Percentiles rank a stretch among this genome's conserved stretches.
Evolutionary conservation across 176 grass and related monocot species (phyloP).

Genomic region (Oryza coarctata): DNA sequence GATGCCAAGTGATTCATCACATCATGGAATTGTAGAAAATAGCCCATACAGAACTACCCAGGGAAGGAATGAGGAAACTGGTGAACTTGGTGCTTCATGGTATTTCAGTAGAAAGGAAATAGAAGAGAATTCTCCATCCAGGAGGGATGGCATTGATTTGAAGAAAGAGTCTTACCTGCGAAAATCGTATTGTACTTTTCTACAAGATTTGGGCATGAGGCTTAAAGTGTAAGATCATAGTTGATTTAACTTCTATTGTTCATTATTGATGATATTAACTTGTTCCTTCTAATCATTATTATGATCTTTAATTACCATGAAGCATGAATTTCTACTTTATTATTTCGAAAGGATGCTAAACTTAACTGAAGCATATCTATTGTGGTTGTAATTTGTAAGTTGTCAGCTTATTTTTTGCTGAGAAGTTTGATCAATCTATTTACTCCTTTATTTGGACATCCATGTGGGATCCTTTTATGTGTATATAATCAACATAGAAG

Average conservation of each 20-base stretch:
- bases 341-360: neutral
- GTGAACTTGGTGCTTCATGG: constrained; percentile 70
- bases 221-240: constrained; percentile 96
- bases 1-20: constrained; percentile 46
- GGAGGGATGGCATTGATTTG: constrained; percentile 78
- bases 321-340: neutral
- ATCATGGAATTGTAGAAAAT: constrained; percentile 55
- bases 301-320: constrained; percentile 12
- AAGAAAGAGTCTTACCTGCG: constrained; percentile 80
- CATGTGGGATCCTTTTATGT: neutral
- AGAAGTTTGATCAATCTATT: constrained; percentile 9
- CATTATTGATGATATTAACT: neutral
- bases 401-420: constrained; percentile 8
- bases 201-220: constrained; percentile 91
- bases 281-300: neutral
- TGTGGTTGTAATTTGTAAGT: neutral
- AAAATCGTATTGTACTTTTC: constrained; percentile 82
- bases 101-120: constrained; percentile 90
- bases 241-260: constrained; percentile 12
- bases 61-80: constrained; percentile 40
- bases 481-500: neutral
- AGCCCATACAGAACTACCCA: constrained; percentile 39
- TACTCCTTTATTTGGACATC: neutral
- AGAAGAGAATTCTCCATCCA: constrained; percentile 92
- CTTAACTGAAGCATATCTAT: neutral